Base-by-base conservation (phyloP, 768 basidiomycete species). In the Gloeopeniophorella convolvens region DNA sequence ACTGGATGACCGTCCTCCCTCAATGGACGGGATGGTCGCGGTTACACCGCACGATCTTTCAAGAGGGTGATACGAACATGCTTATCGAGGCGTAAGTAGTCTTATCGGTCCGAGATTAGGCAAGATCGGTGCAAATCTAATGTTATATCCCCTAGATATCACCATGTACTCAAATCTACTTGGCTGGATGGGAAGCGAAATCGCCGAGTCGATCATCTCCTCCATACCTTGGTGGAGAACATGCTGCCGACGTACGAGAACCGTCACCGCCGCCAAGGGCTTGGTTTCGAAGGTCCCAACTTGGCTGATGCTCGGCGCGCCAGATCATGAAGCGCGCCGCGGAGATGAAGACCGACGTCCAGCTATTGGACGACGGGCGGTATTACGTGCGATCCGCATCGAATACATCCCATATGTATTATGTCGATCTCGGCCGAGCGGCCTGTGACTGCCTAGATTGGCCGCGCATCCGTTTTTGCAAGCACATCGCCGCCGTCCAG, bases 41-140 rank as follows among this genome's bases (percentile, higher is more conserved):
- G 6, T n/a, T 4, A 18, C 31, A 32, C 4, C 13, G 46, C 5
- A 27, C 15, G 4, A 39, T 48, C 33, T 37, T 28, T 16, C 24
- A 48, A 18, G 46, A 48, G 26, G 27, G 46, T 1, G 46, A 48
- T 15, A 48, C 48, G 31, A 49, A 49, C 6, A 49, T 49, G 48
- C 27, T 41, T 13, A 20, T 49, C 4, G 48, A 49, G 32, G 28
- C 5, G 40, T 49, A 42, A 30, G 31, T 41, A 20, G 0, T 23
- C 27, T 37, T 37, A 37, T 37, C 36, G 10, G 11, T 12, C 10
- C 8, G 16, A 12, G 2, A 6, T 20, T 27, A 10, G 1, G 11
- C 6, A 3, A n/a, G n/a, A 39, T 48, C 27, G n/a, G 11, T 26
- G n/a, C 33, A 37, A 26, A 21, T 18, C 15, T 18, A n/a, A 15